Evolutionary conservation across 192 early-diverging fungal species (phyloP).

Genomic region (Linnemannia elongata): DNA sequence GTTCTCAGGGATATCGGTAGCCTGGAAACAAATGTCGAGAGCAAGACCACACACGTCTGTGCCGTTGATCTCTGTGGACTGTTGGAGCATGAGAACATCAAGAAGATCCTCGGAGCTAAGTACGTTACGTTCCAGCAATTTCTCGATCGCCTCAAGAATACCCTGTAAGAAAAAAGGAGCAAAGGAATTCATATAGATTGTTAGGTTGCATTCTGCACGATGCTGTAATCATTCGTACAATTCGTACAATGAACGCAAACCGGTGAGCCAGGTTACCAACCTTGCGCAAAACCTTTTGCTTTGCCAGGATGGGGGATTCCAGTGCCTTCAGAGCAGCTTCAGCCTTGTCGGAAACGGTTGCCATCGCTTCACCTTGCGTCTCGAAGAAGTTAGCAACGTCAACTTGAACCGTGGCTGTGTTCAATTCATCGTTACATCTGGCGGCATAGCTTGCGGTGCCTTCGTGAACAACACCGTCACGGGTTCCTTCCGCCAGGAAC

Average conservation of each 20-base stretch:
- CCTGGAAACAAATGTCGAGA: slow-evolving; percentile 38
- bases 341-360: slow-evolving; percentile 22
- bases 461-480: background rate
- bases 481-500: slow-evolving; percentile 20
- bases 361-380: slow-evolving; percentile 1
- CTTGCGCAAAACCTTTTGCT: slow-evolving; percentile 29
- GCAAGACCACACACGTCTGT: slow-evolving; percentile 28
- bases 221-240: no score
- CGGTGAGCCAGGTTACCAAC: background rate
- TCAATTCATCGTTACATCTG: slow-evolving; percentile 30
- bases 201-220: background rate
- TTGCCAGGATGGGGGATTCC: slow-evolving; percentile 14
- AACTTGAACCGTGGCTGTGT: slow-evolving; percentile 36
- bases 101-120: slow-evolving; percentile 41
- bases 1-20: slow-evolving; percentile 44
- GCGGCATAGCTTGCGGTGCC: slow-evolving; percentile 28
- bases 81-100: slow-evolving; percentile 40
- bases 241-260: background rate
- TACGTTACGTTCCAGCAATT: slow-evolving; percentile 26
- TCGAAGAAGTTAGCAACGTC: slow-evolving; percentile 30
- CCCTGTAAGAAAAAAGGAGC: slow-evolving; percentile 10
- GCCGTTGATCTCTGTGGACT: slow-evolving; percentile 23
- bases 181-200: background rate
- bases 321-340: slow-evolving; percentile 18
- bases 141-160: background rate